Conservation (phyloP, 768 basidiomycete genomes). For the Pulveroboletus sp. region DNA sequence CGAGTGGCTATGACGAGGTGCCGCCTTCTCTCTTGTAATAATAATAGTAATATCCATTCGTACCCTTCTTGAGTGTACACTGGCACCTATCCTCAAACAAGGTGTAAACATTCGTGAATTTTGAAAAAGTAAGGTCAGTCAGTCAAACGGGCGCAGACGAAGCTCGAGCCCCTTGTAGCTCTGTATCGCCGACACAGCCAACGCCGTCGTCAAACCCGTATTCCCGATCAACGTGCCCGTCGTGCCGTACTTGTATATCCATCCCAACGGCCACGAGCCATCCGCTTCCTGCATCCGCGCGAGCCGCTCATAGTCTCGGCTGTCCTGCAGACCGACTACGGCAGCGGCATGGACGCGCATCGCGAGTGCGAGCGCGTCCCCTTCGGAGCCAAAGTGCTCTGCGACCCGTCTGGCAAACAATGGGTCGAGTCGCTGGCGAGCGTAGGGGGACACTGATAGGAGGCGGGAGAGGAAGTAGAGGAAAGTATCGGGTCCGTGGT, state of each 20-base stretch:
- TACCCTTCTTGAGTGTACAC: too few relatives aligned
- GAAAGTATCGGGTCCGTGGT: conserved; percentile 16
- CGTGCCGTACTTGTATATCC: conserved; percentile 14
- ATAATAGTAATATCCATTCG: too few relatives aligned
- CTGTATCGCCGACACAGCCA: conserved; percentile 17
- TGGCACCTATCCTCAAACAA: too few relatives aligned
- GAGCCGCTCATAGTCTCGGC: conserved; percentile 16
- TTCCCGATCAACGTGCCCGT: conserved; percentile 13
- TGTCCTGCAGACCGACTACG: conserved; percentile 9
- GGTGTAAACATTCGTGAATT: too few relatives aligned
- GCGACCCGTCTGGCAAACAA: conserved; percentile 16
- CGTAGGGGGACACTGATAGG: conserved; percentile 16
- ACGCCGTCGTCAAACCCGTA: conserved; percentile 19
- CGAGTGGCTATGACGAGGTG: too few relatives aligned
- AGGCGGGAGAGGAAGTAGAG: conserved; percentile 22
- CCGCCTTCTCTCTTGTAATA: too few relatives aligned
- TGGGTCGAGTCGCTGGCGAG: conserved; percentile 8
- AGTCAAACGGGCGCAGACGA: conserved; percentile 14
- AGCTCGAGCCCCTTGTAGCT: conserved; percentile 11
- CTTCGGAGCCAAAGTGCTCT: conserved; percentile 14
- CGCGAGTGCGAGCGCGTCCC: conserved; percentile 20
- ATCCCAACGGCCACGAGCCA: conserved; percentile 22
- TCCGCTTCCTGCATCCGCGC: conserved; percentile 15
- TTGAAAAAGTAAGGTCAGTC: too few relatives aligned
- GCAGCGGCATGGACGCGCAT: conserved; percentile 17